Conservation (phyloP, 495 filamentous ascomycete species). For the Aspergillus ostianus region DNA sequence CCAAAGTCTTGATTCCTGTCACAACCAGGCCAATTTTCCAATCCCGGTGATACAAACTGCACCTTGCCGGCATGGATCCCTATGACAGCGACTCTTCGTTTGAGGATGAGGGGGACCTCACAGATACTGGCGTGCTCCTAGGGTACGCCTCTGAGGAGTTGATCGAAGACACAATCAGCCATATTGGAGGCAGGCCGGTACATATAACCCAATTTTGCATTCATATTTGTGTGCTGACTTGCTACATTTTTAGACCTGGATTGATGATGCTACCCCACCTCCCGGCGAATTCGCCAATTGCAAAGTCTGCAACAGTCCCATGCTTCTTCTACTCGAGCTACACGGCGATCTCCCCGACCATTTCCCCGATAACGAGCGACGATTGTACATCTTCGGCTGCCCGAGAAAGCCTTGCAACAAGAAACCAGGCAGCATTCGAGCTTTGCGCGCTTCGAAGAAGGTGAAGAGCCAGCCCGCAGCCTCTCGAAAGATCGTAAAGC, state of each 20-base stretch:
- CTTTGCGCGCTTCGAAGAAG: conserved; percentile 61
- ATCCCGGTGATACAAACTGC: not conserved
- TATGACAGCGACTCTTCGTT: conserved; percentile 76
- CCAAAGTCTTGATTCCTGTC: not conserved
- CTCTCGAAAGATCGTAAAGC: conserved; percentile 30
- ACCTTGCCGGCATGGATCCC: conserved; percentile 52
- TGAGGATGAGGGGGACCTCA: conserved; percentile 67
- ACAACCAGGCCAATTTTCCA: not conserved
- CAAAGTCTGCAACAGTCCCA: conserved; percentile 80
- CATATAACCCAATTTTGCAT: conserved; percentile 21
- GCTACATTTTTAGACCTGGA: conserved; percentile 66
- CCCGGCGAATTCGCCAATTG: conserved; percentile 79
- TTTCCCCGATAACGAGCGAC: conserved; percentile 80
- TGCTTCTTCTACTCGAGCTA: conserved; percentile 84
- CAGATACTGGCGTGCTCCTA: conserved; percentile 85
- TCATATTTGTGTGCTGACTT: not conserved
- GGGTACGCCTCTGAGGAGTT: conserved; percentile 84
- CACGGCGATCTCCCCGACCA: conserved; percentile 86
- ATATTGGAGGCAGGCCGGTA: conserved; percentile 86
- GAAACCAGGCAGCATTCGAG: conserved; percentile 76
- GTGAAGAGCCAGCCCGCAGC: conserved; percentile 22
- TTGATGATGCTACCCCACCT: conserved; percentile 65
- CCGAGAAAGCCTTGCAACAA: conserved; percentile 74
- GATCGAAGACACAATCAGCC: conserved; percentile 81
- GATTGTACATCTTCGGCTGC: conserved; percentile 83